Conservation (phyloP, 192 early-diverging fungal species). For the Backusella macrospora region DNA sequence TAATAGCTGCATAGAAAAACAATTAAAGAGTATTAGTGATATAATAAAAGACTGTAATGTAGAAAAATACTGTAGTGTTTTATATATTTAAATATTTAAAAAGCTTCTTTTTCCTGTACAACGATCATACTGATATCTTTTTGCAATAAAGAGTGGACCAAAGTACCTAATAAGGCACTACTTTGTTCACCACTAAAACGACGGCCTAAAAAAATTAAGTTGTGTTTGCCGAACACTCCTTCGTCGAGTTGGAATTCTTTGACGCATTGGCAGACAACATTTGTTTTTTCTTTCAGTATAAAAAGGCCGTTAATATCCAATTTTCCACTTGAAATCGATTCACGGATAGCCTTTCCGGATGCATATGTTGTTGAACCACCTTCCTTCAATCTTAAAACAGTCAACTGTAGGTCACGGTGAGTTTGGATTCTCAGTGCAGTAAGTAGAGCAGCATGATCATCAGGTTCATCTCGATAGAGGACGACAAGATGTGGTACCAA, state of each 20-base stretch:
- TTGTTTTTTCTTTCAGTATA: background rate
- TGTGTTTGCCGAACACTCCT: background rate
- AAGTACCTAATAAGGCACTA: background rate
- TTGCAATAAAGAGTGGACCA: background rate
- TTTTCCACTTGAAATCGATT: background rate
- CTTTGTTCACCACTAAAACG: background rate
- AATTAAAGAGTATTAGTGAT: too few species aligned
- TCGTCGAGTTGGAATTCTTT: background rate
- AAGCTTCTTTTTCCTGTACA: background rate
- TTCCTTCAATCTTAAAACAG: conserved; percentile 47
- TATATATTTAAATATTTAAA: background rate
- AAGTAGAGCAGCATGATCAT: conserved; percentile 68
- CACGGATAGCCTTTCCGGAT: background rate
- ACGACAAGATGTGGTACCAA: conserved; percentile 54
- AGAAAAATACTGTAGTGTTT: background rate
- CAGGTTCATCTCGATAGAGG: conserved; percentile 70
- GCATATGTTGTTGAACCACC: background rate
- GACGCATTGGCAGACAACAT: background rate
- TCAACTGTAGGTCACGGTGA: conserved; percentile 50
- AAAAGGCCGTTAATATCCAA: background rate
- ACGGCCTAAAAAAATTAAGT: background rate
- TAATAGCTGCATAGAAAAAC: too few species aligned
- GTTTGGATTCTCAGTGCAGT: conserved; percentile 56
- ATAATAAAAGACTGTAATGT: too few species aligned
- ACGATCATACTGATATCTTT: background rate